Conservation (phyloP, 352 stramenopile genomes). For the Pythium insidiosum region DNA sequence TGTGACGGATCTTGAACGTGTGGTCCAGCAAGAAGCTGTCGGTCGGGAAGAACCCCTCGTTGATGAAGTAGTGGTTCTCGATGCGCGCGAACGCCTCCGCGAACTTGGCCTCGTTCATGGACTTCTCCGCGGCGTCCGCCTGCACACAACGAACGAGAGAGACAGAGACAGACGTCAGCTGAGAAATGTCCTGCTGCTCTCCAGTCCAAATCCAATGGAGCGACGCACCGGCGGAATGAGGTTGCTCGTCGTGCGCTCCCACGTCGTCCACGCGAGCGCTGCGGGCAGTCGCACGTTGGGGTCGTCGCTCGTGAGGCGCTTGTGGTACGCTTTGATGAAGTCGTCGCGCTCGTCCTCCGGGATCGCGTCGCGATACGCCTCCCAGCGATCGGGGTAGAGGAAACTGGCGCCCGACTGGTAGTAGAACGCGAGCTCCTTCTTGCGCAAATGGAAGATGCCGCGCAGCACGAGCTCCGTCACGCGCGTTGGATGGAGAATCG, state of each 20-base stretch:
- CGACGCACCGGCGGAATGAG: slow-evolving; percentile 59
- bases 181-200: slow-evolving; percentile 5
- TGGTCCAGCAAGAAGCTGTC: slow-evolving; percentile 88
- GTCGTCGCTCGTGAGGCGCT: slow-evolving; percentile 82
- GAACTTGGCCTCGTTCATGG: slow-evolving; percentile 75
- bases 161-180: not conserved
- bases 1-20: slow-evolving; percentile 87
- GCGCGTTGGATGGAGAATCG: slow-evolving; percentile 72
- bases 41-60: slow-evolving; percentile 86
- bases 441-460: slow-evolving; percentile 89
- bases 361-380: slow-evolving; percentile 84
- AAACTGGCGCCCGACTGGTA: slow-evolving; percentile 87
- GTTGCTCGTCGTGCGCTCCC: slow-evolving; percentile 87
- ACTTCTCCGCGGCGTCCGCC: slow-evolving; percentile 61
- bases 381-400: slow-evolving; percentile 89
- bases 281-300: slow-evolving; percentile 70
- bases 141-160: slow-evolving; percentile 4
- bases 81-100: slow-evolving; percentile 89
- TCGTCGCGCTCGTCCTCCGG: slow-evolving; percentile 75
- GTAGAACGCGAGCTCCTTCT: slow-evolving; percentile 91
- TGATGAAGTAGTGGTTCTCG: slow-evolving; percentile 91
- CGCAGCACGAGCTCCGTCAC: slow-evolving; percentile 88
- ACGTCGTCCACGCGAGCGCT: slow-evolving; percentile 87
- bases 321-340: slow-evolving; percentile 85
- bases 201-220: no score